Evolutionary conservation across 495 filamentous ascomycete genomes (phyloP), one percentile per base, ranked within the genome.

Genomic region (Barbatosphaeria neglecta): DNA sequence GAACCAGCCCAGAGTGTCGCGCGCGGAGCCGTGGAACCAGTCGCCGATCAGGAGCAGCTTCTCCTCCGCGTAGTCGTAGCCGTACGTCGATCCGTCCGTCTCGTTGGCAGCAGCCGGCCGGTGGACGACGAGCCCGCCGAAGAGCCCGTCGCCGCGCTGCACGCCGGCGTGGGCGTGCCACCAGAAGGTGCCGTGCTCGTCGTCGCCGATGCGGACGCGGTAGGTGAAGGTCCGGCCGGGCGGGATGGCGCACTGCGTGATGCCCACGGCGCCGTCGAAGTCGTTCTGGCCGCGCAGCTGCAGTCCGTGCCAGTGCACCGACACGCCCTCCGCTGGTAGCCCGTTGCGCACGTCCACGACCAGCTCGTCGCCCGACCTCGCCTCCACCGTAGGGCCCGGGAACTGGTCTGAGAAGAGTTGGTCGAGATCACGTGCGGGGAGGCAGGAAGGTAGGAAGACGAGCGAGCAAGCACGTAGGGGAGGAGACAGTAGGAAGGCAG

Each of bases 341-440:
- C 57, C 51, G 49, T 81, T 82, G 9, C 59, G 59, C 10, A 81
- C 72, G 27, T 59, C 63, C 25, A 80, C 61, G 24, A 70, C 44
- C 33, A 81, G 62, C 37, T 54, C 69, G 46, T 80, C 75, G 7
- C 74, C 75, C 64, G 71, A 75, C 27, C 77, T 64, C 0, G 72
- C 76, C 49, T 73, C 67, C 42, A 82, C 64, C 0, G 64, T 70
- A 15, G 78, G 78, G 0, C 74, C 68, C 0, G 68, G 68, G 41
- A 65, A 62, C 15, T 53, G 59, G 13, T 37, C 61, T 47, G 38
- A 37, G 65, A 57, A 44, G 60, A 58, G 44, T 42, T 50, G 33
- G 47, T 42, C 1, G n/a, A 48, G 43, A 15, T 44, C 44, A 23
- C 54, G 55, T 38, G 23, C 35, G 6, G 53, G 49, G 3, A 53